Evolutionary conservation across 1,139 yeast genomes (phyloP), one percentile per base, ranked within the genome.

Genomic region (Suhomyces panamericanus): DNA sequence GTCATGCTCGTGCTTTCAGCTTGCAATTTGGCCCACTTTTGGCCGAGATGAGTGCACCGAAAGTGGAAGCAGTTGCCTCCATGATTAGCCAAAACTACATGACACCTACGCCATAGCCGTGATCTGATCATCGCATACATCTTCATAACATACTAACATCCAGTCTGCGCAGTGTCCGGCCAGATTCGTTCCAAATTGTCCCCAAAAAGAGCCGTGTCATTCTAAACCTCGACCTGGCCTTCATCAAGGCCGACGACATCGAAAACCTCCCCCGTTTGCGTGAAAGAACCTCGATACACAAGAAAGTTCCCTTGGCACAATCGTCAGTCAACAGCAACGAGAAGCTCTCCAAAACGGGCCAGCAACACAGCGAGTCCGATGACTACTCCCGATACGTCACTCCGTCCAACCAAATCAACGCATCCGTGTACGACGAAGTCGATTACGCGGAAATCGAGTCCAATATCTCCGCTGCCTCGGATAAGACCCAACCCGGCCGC

Each of bases 231-330:
- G 55, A 60, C 20, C 66, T 70, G 2, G 69, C 61, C 1, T 49
- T 66, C 39, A 51, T 62, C 26, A 54, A 60, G 16, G 49, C 56
- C 20, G 60, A 60, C 20, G 63, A 60, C 39, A 49, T 60, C n/a
- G 55, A 53, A 9, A 52, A 54, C 37, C 47, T 66, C 20, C 70
- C 69, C 2, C 50, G 61, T 22, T 49, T 62, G 3, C 44, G 66
- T 34, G 46, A 54, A 28, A 41, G 49, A n/a, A 40, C 44, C 17
- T 48, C 48, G 3, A 5, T 32, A 6, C 6, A 34, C 24, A 37
- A 34, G 16, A 26, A 26, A 11, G 31, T 20, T 3, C 39, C 44
- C 5, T 32, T 38, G 37, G 44, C 40, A 35, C 35, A 40, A 16
- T 16, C 27, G 6, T 10, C 20, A 16, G n/a, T 28, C 15, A 32